phyloP scores from a whole-genome alignment of 202 grass and related monocot genomes.

The Cymbopogon flexuosus region DNA sequence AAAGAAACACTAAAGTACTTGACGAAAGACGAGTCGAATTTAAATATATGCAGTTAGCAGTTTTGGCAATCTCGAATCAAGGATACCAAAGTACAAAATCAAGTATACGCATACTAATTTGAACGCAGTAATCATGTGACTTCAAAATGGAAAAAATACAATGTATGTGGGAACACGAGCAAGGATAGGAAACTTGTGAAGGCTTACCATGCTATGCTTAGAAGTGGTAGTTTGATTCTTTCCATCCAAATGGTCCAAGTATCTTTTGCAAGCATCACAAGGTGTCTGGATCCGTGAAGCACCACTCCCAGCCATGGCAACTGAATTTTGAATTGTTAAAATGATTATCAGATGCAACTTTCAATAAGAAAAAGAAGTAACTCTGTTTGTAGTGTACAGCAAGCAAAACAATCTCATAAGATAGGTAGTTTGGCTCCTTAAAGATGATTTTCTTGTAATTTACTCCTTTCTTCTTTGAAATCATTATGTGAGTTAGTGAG shows the following conservation, averaged over 20 bases:
- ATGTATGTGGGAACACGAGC: background rate
- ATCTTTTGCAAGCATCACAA: conserved; percentile 26
- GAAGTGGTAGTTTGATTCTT: conserved; percentile 15
- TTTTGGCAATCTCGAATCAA: background rate
- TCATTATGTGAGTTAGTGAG: background rate
- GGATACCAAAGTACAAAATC: background rate
- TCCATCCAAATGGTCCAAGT: conserved; percentile 28
- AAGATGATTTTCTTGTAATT: background rate
- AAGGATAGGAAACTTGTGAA: background rate
- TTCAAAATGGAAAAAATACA: background rate
- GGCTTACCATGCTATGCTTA: conserved; percentile 24
- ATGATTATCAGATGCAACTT: background rate
- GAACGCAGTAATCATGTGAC: background rate
- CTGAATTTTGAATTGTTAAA: background rate
- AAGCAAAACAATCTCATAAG: background rate
- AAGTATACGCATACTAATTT: background rate
- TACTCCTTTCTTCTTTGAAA: background rate
- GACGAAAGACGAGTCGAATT: background rate
- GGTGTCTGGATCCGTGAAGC: conserved; percentile 11
- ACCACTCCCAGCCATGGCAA: background rate
- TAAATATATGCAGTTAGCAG: background rate
- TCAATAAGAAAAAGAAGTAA: background rate
- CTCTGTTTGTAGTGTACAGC: background rate
- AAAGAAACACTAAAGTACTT: background rate
- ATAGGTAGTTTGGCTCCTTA: background rate